Evolutionary conservation across 2,329 filamentous ascomycete genomes (phyloP).

Genomic region (Emmonsiellopsis sp.): DNA sequence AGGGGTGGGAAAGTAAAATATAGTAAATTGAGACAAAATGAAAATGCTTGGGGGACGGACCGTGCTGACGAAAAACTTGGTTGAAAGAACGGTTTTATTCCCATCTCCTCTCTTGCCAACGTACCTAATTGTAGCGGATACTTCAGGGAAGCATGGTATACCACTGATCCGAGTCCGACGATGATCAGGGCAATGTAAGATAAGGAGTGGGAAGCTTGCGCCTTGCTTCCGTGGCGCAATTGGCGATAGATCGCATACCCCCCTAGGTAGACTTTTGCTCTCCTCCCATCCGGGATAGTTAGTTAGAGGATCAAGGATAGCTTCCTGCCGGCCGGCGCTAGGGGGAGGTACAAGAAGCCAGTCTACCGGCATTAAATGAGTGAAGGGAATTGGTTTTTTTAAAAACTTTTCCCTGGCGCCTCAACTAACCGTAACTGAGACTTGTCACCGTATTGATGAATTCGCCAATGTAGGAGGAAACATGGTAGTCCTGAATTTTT

Average conservation of each 20-base stretch:
- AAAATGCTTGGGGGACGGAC: too few relatives aligned
- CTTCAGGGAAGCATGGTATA: constrained; percentile 18
- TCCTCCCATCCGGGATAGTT: not conserved
- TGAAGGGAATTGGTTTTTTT: not conserved
- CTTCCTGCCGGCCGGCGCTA: too few relatives aligned
- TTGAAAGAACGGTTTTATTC: too few relatives aligned
- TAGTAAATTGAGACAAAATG: not conserved
- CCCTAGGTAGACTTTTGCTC: constrained; percentile 6
- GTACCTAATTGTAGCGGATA: constrained; percentile 13
- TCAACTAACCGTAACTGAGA: constrained; percentile 13
- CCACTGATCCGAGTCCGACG: constrained; percentile 15
- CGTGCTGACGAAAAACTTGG: too few relatives aligned
- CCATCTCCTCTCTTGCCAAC: not conserved
- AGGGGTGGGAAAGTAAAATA: not conserved
- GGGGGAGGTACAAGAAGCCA: not conserved
- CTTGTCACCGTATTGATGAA: constrained; percentile 20
- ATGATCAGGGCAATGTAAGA: constrained; percentile 18
- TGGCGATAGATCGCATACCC: constrained; percentile 9
- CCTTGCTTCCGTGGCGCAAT: constrained; percentile 11
- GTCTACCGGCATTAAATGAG: not conserved
- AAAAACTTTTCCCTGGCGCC: not conserved
- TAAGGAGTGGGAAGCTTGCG: constrained; percentile 7
- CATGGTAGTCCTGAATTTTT: constrained; percentile 16
- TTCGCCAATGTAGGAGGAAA: constrained; percentile 16
- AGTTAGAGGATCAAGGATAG: too few relatives aligned